These are phyloP conservation scores for Sporothrix dimorphospora DNA, from an alignment of 2,329 filamentous ascomycete genomes.

Conservation along the genomic window DNA sequence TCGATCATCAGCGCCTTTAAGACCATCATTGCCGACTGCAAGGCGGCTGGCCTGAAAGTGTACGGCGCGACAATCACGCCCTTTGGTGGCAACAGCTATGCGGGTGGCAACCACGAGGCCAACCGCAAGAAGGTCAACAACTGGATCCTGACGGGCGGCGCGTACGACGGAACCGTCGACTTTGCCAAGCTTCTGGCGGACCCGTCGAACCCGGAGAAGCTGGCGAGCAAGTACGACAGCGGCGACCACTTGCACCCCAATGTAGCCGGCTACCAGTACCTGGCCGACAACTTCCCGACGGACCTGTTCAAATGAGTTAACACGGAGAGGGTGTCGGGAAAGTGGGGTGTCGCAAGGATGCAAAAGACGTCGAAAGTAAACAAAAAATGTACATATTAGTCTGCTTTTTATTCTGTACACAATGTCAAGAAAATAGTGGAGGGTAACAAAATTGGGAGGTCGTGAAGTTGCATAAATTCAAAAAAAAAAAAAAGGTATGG, in stretches of 20 bases:
- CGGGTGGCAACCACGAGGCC: slow-evolving; percentile 55
- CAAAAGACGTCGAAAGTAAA: neutral
- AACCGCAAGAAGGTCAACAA: slow-evolving; percentile 61
- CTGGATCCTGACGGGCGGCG: slow-evolving; percentile 60
- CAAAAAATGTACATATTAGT: slow-evolving; percentile 22
- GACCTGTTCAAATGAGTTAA: slow-evolving; percentile 49
- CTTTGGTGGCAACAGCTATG: slow-evolving; percentile 59
- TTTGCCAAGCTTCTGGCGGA: slow-evolving; percentile 63
- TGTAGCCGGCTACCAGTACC: slow-evolving; percentile 59
- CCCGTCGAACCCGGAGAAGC: slow-evolving; percentile 49
- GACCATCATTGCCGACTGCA: slow-evolving; percentile 60
- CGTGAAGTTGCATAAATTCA: neutral
- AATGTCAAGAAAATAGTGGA: neutral
- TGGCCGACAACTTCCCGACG: slow-evolving; percentile 63
- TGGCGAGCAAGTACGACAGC: slow-evolving; percentile 57
- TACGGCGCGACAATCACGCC: slow-evolving; percentile 70
- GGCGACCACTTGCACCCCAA: slow-evolving; percentile 70
- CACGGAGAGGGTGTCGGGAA: neutral
- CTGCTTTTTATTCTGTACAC: slow-evolving; percentile 18
- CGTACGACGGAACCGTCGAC: slow-evolving; percentile 64
- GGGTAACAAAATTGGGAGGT: neutral
- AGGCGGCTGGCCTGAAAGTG: slow-evolving; percentile 57
- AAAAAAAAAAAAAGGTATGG: neutral
- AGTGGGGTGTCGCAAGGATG: neutral
- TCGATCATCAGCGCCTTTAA: slow-evolving; percentile 59